Percentiles rank a stretch among this genome's conserved stretches.
Conservation (phyloP, 31 red algal species). For the Pterothamnion heteromorphum region DNA sequence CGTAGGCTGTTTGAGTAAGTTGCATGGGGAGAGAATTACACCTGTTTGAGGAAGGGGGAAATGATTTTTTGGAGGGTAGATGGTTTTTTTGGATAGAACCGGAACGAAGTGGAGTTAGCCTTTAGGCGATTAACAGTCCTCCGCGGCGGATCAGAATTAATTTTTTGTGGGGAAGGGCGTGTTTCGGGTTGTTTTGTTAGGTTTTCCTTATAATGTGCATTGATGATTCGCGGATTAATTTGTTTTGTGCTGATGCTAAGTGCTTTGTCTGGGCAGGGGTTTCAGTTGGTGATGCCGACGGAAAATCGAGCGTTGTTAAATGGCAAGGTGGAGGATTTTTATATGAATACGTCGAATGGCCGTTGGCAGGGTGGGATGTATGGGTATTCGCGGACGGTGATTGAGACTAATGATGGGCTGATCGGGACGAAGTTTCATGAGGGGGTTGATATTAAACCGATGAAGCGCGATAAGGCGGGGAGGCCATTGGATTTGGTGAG, state of each 20-base stretch:
- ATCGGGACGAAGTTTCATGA: neutral
- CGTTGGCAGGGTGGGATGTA: neutral
- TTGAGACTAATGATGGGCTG: neutral
- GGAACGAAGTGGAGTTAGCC: too few relatives aligned
- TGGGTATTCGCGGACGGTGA: neutral
- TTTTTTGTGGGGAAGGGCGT: too few relatives aligned
- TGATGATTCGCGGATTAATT: too few relatives aligned
- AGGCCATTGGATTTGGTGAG: neutral
- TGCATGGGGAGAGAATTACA: too few relatives aligned
- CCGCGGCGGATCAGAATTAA: too few relatives aligned
- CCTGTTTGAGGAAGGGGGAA: too few relatives aligned
- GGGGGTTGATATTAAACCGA: neutral
- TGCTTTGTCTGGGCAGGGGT: neutral
- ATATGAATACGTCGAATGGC: neutral
- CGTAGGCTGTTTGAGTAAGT: conserved; percentile 19
- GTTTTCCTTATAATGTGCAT: too few relatives aligned
- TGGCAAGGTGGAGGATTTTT: neutral
- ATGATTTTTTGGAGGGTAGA: too few relatives aligned
- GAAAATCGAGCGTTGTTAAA: neutral
- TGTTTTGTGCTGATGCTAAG: neutral
- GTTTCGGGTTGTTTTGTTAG: too few relatives aligned
- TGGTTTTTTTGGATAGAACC: too few relatives aligned
- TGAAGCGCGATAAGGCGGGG: neutral
- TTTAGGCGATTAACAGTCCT: too few relatives aligned
- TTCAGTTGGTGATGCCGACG: neutral